Evolutionary conservation across 805 yeast genomes (phyloP), one percentile per base, ranked within the genome.

Genomic region (Starmerella bombicola): DNA sequence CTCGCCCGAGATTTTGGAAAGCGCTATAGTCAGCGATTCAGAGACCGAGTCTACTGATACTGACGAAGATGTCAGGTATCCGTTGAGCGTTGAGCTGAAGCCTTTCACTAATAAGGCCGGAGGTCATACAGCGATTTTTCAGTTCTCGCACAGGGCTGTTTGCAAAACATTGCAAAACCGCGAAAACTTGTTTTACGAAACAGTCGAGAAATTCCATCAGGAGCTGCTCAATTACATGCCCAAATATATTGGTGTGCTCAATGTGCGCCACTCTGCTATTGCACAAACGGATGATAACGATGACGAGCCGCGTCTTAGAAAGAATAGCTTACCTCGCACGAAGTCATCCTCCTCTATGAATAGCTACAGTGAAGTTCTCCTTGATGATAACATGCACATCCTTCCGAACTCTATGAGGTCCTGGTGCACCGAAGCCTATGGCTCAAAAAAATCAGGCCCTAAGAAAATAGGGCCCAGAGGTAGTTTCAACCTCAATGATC

Each of bases 41-140:
- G 52, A 42, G 22, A 35, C 42, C 18, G 49, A 39, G 28, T 40
- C 37, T 24, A 37, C 42, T 3, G 53, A 51, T 4, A 30, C 40
- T 3, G 54, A 54, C 15, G 48, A 40, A 12, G 55, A 50, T 13
- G 39, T 39, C 3, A 49, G 41, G 50, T 52, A 49, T 47, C 68
- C 69, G 0, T 49, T 84, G 23, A 81, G 95, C 1, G 95, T 86
- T 1, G 96, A 88, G 57, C 63, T 88, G 43, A 74, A 82, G 40
- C 97, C 97, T 1, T 88, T 86, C 62, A 77, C 78, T 41, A 85
- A 91, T 57, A 85, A 82, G 56, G 97, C 91, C 18, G 99, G 99
- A 6, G 99, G 99, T 0, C 99, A 91, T 58, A 88, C 96, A 0
- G 96, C 96, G 1, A 85, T 91, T 26, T 91, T 88, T 64, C 73